These are phyloP conservation scores for Chloropicon primus DNA, from an alignment of 139 green algal species.

Conservation along the genomic window DNA sequence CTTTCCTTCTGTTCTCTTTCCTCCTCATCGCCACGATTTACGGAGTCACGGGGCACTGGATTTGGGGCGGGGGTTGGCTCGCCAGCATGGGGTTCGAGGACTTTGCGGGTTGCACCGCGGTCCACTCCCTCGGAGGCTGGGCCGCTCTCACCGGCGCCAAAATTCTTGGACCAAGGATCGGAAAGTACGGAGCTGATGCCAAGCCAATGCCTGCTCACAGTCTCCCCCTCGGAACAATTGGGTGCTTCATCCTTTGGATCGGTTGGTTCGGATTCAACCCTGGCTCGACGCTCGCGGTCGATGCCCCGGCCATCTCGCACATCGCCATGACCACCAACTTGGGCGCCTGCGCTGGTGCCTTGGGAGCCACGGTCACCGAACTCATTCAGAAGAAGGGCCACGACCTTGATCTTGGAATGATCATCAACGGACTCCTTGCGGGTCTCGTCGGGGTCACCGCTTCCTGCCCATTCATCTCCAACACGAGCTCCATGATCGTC, in stretches of 20 bases:
- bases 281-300: constrained; percentile 25
- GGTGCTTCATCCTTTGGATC: constrained; percentile 77
- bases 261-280: constrained; percentile 63
- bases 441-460: neutral
- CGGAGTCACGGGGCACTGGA: constrained; percentile 45
- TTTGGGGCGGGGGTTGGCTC: constrained; percentile 40
- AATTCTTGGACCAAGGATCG: constrained; percentile 14
- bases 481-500: neutral
- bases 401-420: neutral
- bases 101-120: constrained; percentile 44
- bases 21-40: constrained; percentile 59
- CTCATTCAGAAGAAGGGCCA: neutral
- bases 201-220: constrained; percentile 20
- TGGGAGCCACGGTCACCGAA: neutral
- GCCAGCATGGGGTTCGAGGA: constrained; percentile 18
- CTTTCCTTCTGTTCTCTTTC: constrained; percentile 45
- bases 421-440: neutral
- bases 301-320: neutral
- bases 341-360: neutral
- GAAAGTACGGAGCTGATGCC: constrained; percentile 15
- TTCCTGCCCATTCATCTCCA: neutral
- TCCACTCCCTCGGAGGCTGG: constrained; percentile 65
- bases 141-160: constrained; percentile 22
- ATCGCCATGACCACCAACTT: neutral
- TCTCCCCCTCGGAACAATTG: constrained; percentile 40